Evolutionary conservation across 2,329 filamentous ascomycete species (phyloP), one percentile per base, ranked within the genome.

Genomic region (Aspergillus sclerotialis): DNA sequence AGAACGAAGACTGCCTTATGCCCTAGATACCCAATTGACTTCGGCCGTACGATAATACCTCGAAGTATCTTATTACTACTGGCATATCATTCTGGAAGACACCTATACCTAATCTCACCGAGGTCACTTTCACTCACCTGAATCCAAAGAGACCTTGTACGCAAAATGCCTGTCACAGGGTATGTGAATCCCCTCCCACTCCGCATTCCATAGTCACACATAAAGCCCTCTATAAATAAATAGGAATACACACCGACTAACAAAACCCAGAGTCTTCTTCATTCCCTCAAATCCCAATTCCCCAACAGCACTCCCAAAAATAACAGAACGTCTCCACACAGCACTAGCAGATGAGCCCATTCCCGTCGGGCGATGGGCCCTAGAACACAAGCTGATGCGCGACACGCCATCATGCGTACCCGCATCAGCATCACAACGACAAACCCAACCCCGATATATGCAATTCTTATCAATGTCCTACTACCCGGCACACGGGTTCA

Each of bases 361-460:
- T 10, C 52, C 56, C 30, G 39, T 58, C 28, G 58, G 59, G 34
- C 56, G 59, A 38, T 67, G 62, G 63, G 49, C 44, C 4, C 48
- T 67, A 16, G 61, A 65, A 27, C 63, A 66, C 39, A 65, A 62
- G 35, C 48, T 66, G 7, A 58, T 67, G 50, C 54, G 61, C 31
- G 63, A 66, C 35, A 66, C 64, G 0, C 61, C 61, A 5, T 62
- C 60, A 6, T 56, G 60, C 26, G 44, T 66, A 7, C 56, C 61
- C 0, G 46, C 54, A 10, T 55, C 58, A n/a, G 44, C 51, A 4
- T 51, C 52, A 16, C 49, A 56, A 14, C 52, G 50, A 2, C 45
- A 52, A 25, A 28, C 45, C 4, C 52, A 50, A 13, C 55, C 61
- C 4, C 56, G 60, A 15, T 65, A 58, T 34, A 60, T 67, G 52